Conservation (phyloP, 306 rosid species). For the Canavalia gladiata region DNA sequence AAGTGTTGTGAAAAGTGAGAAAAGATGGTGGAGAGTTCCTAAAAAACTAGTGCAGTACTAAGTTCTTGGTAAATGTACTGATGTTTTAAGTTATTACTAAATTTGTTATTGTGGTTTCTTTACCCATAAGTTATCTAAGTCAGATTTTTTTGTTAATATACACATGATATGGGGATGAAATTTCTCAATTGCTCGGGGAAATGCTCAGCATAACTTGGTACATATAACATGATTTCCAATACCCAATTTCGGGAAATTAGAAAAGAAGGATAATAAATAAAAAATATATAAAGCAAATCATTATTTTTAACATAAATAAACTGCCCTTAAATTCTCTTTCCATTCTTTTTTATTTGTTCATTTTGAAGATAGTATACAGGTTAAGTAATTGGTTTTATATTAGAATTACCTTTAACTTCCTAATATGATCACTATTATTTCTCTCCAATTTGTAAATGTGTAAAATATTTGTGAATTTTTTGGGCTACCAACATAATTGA, state of each 20-base stretch:
- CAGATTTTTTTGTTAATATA: background rate
- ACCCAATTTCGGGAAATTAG: background rate
- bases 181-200: background rate
- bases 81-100: constrained; percentile 4
- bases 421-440: background rate
- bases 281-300: background rate
- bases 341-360: background rate
- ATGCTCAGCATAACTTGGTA: background rate
- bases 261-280: background rate
- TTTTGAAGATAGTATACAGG: background rate
- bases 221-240: background rate
- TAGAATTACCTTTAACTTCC: background rate
- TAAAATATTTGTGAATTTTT: too few relatives aligned
- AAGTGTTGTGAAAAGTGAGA: background rate
- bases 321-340: background rate
- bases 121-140: background rate
- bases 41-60: too few relatives aligned
- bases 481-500: background rate
- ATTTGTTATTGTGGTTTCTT: background rate
- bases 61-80: background rate
- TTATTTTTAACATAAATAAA: background rate
- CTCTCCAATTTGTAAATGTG: background rate
- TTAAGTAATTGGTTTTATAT: background rate
- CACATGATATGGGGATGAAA: background rate
- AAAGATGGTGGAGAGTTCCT: background rate